Base-by-base conservation (phyloP, 352 stramenopile genomes). In the Phytophthora agathidicida region DNA sequence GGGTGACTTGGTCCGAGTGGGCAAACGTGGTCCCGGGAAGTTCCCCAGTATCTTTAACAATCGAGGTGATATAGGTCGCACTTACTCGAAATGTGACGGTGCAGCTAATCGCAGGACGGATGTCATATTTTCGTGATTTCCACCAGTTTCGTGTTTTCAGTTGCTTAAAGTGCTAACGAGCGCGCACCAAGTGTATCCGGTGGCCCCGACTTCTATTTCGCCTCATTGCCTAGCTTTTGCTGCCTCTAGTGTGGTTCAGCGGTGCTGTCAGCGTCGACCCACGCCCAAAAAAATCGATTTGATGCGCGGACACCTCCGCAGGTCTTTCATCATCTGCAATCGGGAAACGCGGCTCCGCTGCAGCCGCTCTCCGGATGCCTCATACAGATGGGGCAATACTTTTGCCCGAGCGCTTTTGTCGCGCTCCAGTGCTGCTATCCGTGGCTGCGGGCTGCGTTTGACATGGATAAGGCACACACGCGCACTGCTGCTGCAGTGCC, bases 261-360 rank as follows among this genome's bases (percentile, higher is more conserved):
- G n/a, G n/a, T n/a, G n/a, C n/a, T n/a, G n/a, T n/a, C n/a, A n/a
- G n/a, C n/a, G n/a, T n/a, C n/a, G n/a, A n/a, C n/a, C n/a, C n/a
- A n/a, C n/a, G n/a, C n/a, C n/a, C n/a, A n/a, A n/a, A n/a, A n/a
- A n/a, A n/a, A 10, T 30, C 30, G 38, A 61, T 55, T 47, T 55
- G 52, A 32, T 17, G 22, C 49, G 39, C 52, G 31, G 52, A 45
- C 52, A 46, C 17, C 45, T 13, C 19, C 17, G 32, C 30, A 36
- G 54, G n/a, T n/a, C n/a, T n/a, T 48, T 38, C 56, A 65, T 68
- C 50, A 63, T 62, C 59, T 68, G 59, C 43, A 38, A 50, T 57
- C 51, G 42, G 42, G 57, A 62, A 68, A 68, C 50, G 42, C 30
- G 31, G 38, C 22, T 55, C 57, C 30, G 33, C 48, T 45, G 56